Evolutionary conservation across 179 eudicot species (phyloP).

Genomic region (Nepenthes alata): DNA sequence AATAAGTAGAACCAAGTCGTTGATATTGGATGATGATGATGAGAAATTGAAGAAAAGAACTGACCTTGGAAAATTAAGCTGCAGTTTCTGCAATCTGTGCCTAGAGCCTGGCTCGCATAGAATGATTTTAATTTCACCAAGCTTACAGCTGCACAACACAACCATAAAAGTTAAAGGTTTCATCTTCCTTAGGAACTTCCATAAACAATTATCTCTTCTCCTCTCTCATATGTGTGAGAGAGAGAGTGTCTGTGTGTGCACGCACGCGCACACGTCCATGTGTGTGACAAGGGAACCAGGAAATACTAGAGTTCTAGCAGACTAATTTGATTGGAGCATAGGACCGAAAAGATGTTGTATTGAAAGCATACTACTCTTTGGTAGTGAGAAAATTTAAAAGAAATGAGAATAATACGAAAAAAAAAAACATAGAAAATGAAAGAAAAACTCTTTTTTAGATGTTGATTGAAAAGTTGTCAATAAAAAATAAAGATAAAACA

Average conservation of each 20-base stretch:
- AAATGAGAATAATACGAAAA: too few relatives aligned
- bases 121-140: conserved; percentile 84
- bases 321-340: too few relatives aligned
- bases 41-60: conserved; percentile 6
- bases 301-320: too few relatives aligned
- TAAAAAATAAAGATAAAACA: too few relatives aligned
- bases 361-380: neutral
- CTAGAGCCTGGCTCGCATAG: conserved; percentile 69
- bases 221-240: too few relatives aligned
- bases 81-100: conserved; percentile 89
- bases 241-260: too few relatives aligned
- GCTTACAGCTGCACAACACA: conserved; percentile 63
- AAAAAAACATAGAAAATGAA: too few relatives aligned
- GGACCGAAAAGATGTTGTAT: neutral
- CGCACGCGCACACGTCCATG: too few relatives aligned
- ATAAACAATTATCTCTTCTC: too few relatives aligned
- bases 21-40: neutral
- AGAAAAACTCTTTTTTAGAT: neutral
- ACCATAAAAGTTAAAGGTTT: neutral
- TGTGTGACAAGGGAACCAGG: too few relatives aligned
- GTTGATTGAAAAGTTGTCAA: neutral
- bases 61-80: conserved; percentile 91
- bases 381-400: too few relatives aligned
- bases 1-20: neutral
- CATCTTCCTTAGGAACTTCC: neutral